These are phyloP conservation scores for Hyphopichia homilentoma DNA, from an alignment of 805 yeast genomes.

Conservation along the genomic window DNA sequence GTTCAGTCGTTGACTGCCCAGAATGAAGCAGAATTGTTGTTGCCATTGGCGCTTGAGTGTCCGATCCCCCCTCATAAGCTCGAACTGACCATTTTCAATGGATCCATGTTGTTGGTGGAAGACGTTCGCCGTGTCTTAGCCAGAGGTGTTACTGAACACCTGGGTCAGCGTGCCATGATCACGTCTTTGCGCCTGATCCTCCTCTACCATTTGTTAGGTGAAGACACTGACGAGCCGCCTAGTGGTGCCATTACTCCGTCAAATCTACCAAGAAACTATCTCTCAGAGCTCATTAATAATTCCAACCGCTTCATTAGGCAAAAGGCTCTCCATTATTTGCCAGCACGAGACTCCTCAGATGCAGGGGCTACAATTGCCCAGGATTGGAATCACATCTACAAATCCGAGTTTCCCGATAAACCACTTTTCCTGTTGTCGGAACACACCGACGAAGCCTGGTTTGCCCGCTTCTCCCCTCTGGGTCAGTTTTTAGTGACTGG, in stretches of 20 bases:
- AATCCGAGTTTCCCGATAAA: constrained; percentile 53
- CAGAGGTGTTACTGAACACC: constrained; percentile 2
- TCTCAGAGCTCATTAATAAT: constrained; percentile 19
- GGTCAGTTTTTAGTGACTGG: constrained; percentile 78
- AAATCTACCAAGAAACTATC: constrained; percentile 17
- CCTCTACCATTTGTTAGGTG: neutral
- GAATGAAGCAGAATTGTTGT: constrained; percentile 19
- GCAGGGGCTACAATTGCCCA: too few species aligned
- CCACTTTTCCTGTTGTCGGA: constrained; percentile 43
- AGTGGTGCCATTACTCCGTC: constrained; percentile 3
- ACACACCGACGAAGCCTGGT: constrained; percentile 83
- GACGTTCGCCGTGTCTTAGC: neutral
- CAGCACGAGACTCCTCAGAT: too few species aligned
- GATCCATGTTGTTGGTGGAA: constrained; percentile 8
- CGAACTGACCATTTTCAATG: constrained; percentile 8
- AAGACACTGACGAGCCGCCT: neutral
- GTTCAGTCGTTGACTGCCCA: constrained; percentile 17
- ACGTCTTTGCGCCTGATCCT: neutral
- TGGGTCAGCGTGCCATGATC: neutral
- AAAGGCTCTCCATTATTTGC: constrained; percentile 23
- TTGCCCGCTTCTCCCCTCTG: constrained; percentile 67
- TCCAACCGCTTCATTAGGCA: constrained; percentile 18
- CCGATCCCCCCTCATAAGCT: constrained; percentile 10
- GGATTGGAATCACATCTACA: too few species aligned
- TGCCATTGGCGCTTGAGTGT: constrained; percentile 16